Base-by-base conservation (phyloP, 2,329 filamentous ascomycete genomes). In the Cladophialophora carrionii region DNA sequence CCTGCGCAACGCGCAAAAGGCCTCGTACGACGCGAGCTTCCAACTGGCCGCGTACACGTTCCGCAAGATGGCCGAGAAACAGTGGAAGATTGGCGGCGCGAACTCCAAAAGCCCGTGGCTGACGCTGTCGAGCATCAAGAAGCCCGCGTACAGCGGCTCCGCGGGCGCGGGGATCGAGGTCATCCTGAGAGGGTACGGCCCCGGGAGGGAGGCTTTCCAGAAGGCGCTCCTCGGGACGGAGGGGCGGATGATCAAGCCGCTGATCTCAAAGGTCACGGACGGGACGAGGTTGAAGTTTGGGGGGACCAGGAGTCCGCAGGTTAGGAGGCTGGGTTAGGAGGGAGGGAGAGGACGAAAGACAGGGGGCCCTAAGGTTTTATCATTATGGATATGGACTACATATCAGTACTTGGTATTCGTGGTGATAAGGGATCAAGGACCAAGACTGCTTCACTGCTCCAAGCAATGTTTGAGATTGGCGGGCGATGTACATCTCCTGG, bases 231-330 rank as follows among this genome's bases (percentile, higher is more conserved):
- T 99, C 78, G 93, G 94, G 41, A 88, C 84, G 24, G 94, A 99
- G 77, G 95, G 95, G 63, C 88, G 86, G 74, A 77, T 87, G 72
- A 79, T 98, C 70, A 86, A 92, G 71, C 81, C 84, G 34, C 87
- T 90, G 80, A 90, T 99, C 70, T 82, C 87, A 49, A 88, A 88
- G 72, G 90, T 99, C 67, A 88, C 90, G 34, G 95, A 99, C 80
- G 84, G 87, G 48, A 98, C 94, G 62, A 90, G 90, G 73, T 79
- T 98, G 78, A 99, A 99, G 83, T 96, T 98, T 83, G 95, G 93
- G 79, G 96, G 95, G 75, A 91, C 90, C 46, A 90, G 93, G 78
- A 94, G 92, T 81, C 86, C 85, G 77, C 91, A 88, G 76, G 89
- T 88, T 46, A 93, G 93, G 79, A 89, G 95, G 81, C 80, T 98